Evolutionary conservation across 2,329 filamentous ascomycete species (phyloP).

Genomic region (Ophiostoma ips): DNA sequence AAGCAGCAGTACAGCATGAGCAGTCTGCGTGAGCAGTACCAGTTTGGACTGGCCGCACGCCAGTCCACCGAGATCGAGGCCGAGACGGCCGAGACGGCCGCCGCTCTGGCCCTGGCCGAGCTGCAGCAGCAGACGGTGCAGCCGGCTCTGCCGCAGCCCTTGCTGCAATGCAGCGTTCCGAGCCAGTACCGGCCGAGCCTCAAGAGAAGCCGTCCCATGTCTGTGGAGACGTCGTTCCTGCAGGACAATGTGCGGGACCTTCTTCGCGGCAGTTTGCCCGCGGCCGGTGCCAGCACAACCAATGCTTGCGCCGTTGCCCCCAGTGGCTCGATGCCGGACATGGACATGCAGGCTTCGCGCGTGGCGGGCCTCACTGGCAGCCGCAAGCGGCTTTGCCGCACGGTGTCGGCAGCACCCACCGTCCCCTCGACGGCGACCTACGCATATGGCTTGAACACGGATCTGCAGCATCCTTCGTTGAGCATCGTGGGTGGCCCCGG

Average conservation of each 20-base stretch:
- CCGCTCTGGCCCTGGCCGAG: slow-evolving; percentile 44
- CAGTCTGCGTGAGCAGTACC: slow-evolving; percentile 22
- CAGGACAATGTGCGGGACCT: slow-evolving; percentile 56
- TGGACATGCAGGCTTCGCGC: slow-evolving; percentile 6
- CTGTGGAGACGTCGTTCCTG: slow-evolving; percentile 39
- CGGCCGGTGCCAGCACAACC: slow-evolving; percentile 7
- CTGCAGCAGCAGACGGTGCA: slow-evolving; percentile 37
- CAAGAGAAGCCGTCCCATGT: slow-evolving; percentile 47
- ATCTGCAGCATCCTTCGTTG: slow-evolving; percentile 26
- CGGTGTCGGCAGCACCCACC: not conserved
- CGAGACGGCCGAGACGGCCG: slow-evolving; percentile 40
- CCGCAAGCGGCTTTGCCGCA: slow-evolving; percentile 53
- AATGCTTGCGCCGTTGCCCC: slow-evolving; percentile 22
- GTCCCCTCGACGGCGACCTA: slow-evolving; percentile 2
- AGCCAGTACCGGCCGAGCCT: slow-evolving; percentile 25
- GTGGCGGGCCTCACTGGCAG: slow-evolving; percentile 31
- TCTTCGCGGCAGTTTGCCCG: slow-evolving; percentile 28
- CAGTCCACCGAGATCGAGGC: slow-evolving; percentile 37
- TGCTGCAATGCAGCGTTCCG: not conserved
- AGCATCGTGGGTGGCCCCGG: slow-evolving; percentile 41
- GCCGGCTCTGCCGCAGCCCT: not conserved
- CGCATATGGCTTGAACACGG: slow-evolving; percentile 15
- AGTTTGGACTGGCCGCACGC: slow-evolving; percentile 30
- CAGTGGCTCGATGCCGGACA: not conserved
- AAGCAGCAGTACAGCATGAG: slow-evolving; percentile 34